phyloP scores from a whole-genome alignment of 345 rosid species.

The Laguncularia racemosa region DNA sequence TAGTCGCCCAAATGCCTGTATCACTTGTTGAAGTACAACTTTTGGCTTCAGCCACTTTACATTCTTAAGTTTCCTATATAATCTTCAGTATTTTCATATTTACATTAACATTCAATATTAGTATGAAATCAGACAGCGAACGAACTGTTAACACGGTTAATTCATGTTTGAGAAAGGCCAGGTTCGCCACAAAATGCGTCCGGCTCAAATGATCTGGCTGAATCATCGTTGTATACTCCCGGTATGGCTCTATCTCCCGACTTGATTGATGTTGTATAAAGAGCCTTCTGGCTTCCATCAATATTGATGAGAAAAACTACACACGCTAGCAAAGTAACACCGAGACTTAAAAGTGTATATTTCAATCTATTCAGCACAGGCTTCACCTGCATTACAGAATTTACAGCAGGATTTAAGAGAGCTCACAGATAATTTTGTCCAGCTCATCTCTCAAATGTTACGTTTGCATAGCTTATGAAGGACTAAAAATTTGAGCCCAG shows the following conservation, averaged over 20 bases:
- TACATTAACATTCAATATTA: too few relatives aligned
- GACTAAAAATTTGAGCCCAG: too few relatives aligned
- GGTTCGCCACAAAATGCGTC: conserved; percentile 88
- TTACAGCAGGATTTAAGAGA: not conserved
- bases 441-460: not conserved
- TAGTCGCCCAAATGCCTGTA: too few relatives aligned
- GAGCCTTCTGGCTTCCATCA: conserved; percentile 29
- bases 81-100: too few relatives aligned
- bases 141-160: not conserved
- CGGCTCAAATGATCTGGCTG: conserved; percentile 78
- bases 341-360: conserved; percentile 67
- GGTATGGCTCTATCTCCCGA: conserved; percentile 47
- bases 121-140: too few relatives aligned
- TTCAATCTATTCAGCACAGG: conserved; percentile 74
- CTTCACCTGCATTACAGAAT: conserved; percentile 48
- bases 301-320: conserved; percentile 44
- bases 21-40: too few relatives aligned
- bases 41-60: too few relatives aligned
- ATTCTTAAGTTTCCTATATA: too few relatives aligned
- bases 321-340: conserved; percentile 38
- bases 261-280: conserved; percentile 19
- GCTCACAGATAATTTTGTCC: not conserved
- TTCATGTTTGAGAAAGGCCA: conserved; percentile 8
- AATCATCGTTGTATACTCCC: conserved; percentile 67
- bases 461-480: too few relatives aligned